These are phyloP conservation scores for Linnemannia zychae DNA, from an alignment of 192 early-diverging fungal genomes.

Conservation along the genomic window DNA sequence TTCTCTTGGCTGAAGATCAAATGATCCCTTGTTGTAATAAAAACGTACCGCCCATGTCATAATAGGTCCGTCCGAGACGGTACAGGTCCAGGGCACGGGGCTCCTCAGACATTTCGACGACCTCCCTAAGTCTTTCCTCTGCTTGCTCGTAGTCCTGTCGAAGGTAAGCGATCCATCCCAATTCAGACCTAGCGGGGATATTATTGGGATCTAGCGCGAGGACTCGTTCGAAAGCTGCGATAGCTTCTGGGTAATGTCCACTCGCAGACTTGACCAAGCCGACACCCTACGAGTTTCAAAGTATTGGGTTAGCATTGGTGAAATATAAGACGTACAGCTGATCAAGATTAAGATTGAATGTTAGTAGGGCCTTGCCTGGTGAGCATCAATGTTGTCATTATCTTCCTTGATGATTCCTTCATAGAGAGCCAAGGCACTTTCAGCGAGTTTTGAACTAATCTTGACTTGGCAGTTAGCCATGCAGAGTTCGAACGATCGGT, in stretches of 20 bases:
- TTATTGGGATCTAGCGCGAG: conserved; percentile 59
- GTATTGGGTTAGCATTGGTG: background rate
- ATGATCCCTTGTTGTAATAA: background rate
- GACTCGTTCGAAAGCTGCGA: conserved; percentile 66
- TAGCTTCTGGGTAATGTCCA: conserved; percentile 69
- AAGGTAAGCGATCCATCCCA: conserved; percentile 75
- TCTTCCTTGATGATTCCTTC: conserved; percentile 62
- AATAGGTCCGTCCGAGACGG: conserved; percentile 80
- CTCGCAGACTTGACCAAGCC: conserved; percentile 69
- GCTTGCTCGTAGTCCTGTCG: conserved; percentile 69
- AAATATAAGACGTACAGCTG: background rate
- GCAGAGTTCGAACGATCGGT: conserved; percentile 66
- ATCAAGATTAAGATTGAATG: background rate
- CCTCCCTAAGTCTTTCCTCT: conserved; percentile 62
- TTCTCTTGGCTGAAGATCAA: background rate
- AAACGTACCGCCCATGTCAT: conserved; percentile 76
- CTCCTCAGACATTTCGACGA: conserved; percentile 62
- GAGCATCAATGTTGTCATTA: conserved; percentile 59
- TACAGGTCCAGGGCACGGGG: conserved; percentile 69
- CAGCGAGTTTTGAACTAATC: conserved; percentile 67
- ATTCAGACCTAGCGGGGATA: conserved; percentile 71
- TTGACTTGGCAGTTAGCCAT: conserved; percentile 73
- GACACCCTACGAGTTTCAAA: conserved; percentile 57
- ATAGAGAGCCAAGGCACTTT: conserved; percentile 69
- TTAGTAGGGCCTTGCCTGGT: conserved; percentile 52